Evolutionary conservation across 2,329 filamentous ascomycete species (phyloP).

Genomic region (Metarhizium album): DNA sequence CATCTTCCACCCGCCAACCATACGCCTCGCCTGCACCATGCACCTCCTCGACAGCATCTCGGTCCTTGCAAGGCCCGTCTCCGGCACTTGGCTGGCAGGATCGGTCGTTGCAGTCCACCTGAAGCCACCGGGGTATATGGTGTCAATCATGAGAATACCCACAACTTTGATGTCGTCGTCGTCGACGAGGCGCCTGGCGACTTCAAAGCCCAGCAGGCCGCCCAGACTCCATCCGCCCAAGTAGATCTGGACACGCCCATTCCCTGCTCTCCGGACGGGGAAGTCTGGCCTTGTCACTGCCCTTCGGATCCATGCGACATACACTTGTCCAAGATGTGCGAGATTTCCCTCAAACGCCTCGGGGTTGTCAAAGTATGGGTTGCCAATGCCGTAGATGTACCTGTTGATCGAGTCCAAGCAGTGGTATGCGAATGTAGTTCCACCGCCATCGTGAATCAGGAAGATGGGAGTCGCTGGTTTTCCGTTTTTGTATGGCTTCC

Average conservation of each 20-base stretch:
- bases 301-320: constrained; percentile 33
- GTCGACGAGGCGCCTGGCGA: constrained; percentile 31
- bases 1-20: constrained; percentile 29
- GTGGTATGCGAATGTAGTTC: constrained; percentile 48
- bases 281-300: constrained; percentile 21
- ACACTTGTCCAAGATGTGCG: constrained; percentile 42
- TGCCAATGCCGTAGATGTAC: constrained; percentile 42
- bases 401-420: constrained; percentile 39
- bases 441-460: constrained; percentile 50
- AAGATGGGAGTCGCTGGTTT: constrained; percentile 33
- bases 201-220: constrained; percentile 39
- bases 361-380: constrained; percentile 39
- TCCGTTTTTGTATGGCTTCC: constrained; percentile 15
- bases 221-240: constrained; percentile 48
- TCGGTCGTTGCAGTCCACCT: background rate
- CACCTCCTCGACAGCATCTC: constrained; percentile 24
- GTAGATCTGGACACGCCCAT: constrained; percentile 28
- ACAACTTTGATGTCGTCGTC: constrained; percentile 28
- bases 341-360: constrained; percentile 40
- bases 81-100: constrained; percentile 10
- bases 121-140: constrained; percentile 25
- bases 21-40: constrained; percentile 31
- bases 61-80: constrained; percentile 24
- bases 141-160: constrained; percentile 44
- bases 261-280: constrained; percentile 14